phyloP scores from a whole-genome alignment of 768 basidiomycete genomes.

The Mycena galericulata region DNA sequence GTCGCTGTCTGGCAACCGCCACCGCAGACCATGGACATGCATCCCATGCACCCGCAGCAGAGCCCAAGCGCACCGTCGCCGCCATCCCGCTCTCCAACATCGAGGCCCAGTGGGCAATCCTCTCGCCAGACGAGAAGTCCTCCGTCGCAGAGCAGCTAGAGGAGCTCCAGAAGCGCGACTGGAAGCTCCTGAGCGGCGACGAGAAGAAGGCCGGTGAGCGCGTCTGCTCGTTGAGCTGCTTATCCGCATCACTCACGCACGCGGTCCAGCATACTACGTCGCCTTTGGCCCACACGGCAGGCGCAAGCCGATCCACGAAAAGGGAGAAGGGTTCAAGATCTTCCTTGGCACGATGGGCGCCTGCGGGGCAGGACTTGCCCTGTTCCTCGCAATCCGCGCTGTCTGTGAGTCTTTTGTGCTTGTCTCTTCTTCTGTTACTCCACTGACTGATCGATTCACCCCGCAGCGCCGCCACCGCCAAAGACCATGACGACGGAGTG shows the following conservation, averaged over 20 bases:
- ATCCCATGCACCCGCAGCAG: constrained; percentile 21
- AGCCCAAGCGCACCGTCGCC: constrained; percentile 36
- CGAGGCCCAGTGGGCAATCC: constrained; percentile 90
- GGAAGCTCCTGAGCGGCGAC: constrained; percentile 89
- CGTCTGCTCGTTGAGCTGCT: constrained; percentile 40
- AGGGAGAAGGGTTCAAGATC: constrained; percentile 81
- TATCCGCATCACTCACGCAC: constrained; percentile 3
- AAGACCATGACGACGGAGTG: constrained; percentile 90
- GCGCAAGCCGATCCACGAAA: constrained; percentile 79
- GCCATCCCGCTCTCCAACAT: constrained; percentile 87
- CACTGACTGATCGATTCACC: constrained; percentile 7
- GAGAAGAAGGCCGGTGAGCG: constrained; percentile 98
- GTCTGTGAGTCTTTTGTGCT: constrained; percentile 63
- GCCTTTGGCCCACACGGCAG: constrained; percentile 98
- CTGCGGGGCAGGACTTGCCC: constrained; percentile 66
- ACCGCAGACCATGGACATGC: constrained; percentile 27
- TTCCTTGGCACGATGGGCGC: constrained; percentile 67
- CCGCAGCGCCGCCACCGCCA: constrained; percentile 79
- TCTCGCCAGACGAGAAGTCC: constrained; percentile 77
- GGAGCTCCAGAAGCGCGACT: constrained; percentile 94
- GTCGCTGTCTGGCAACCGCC: constrained; percentile 32
- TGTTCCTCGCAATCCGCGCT: constrained; percentile 65
- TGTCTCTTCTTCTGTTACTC: neutral
- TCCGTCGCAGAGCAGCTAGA: constrained; percentile 90
- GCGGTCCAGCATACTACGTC: constrained; percentile 89